phyloP scores from a whole-genome alignment of 2,329 filamentous ascomycete genomes.

The Beauveria varroae region DNA sequence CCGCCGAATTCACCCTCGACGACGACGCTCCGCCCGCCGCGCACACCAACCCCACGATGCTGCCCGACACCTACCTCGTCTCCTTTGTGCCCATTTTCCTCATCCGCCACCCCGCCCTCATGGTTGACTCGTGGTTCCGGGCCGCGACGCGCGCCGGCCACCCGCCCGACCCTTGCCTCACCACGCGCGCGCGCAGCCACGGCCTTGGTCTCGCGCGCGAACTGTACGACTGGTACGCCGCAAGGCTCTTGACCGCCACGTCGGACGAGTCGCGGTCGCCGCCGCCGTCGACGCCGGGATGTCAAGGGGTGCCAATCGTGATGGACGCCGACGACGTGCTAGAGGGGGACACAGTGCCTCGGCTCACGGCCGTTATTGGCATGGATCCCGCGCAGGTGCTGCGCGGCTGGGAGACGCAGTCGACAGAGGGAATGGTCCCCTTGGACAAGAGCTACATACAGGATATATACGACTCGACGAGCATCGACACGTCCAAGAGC shows the following conservation, averaged over 20 bases:
- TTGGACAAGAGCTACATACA: conserved; percentile 5
- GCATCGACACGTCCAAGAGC: conserved; percentile 10
- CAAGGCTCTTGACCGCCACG: background rate
- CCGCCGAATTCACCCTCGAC: conserved; percentile 3
- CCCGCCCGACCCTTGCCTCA: background rate
- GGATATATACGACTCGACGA: conserved; percentile 5
- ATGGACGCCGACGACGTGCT: conserved; percentile 11
- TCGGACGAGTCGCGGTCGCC: too few species aligned
- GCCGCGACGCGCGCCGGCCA: background rate
- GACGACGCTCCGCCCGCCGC: background rate
- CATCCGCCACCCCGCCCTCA: conserved; percentile 8
- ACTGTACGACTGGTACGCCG: conserved; percentile 10
- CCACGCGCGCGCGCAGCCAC: background rate
- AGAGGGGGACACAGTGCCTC: background rate
- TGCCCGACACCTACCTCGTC: conserved; percentile 1
- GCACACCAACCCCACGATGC: conserved; percentile 8
- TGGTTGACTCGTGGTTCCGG: conserved; percentile 12
- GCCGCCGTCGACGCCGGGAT: background rate
- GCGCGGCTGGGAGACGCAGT: background rate
- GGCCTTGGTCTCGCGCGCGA: background rate
- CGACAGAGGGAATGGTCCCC: background rate
- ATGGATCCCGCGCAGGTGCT: conserved; percentile 8
- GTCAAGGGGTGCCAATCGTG: background rate
- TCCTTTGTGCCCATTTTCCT: conserved; percentile 8
- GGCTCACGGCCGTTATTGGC: background rate